A percentile compares a stretch with the other conserved stretches of the same genome.
Evolutionary conservation across 2,329 filamentous ascomycete species (phyloP).

Genomic region (Penicillium sclerotiorum): DNA sequence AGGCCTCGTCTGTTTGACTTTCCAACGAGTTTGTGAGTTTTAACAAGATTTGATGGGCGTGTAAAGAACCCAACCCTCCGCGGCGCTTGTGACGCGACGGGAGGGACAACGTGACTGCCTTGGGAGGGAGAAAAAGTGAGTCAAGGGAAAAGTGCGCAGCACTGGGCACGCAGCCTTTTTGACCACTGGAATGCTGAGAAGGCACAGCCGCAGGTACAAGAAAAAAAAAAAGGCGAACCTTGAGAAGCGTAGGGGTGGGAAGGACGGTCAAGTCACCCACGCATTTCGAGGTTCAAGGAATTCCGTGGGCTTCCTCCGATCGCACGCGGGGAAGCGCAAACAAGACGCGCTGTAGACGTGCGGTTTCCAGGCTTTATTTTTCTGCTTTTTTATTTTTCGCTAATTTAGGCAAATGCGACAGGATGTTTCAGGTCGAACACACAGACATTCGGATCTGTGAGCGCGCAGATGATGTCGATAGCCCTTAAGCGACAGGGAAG

Average conservation of each 20-base stretch:
- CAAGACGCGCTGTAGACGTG: not conserved
- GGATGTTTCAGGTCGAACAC: slow-evolving; percentile 37
- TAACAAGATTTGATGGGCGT: not conserved
- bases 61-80: slow-evolving; percentile 3
- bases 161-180: slow-evolving; percentile 6
- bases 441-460: slow-evolving; percentile 26
- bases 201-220: slow-evolving; percentile 17
- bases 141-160: slow-evolving; percentile 11
- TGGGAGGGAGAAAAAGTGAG: slow-evolving; percentile 4
- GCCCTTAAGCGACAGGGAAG: not conserved
- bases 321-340: slow-evolving; percentile 9
- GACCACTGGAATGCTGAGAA: slow-evolving; percentile 32
- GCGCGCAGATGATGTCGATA: slow-evolving; percentile 8
- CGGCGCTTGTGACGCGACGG: slow-evolving; percentile 11
- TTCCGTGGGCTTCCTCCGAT: slow-evolving; percentile 21
- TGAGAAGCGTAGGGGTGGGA: not conserved
- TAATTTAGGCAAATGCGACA: slow-evolving; percentile 11
- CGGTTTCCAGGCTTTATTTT: not conserved
- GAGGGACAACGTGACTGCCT: slow-evolving; percentile 7
- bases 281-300: slow-evolving; percentile 24
- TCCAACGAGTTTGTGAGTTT: not conserved
- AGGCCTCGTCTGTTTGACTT: not conserved
- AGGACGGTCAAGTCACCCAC: slow-evolving; percentile 30
- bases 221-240: not conserved
- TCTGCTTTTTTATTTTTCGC: not conserved